These are phyloP conservation scores for Erodium maritimum DNA, from an alignment of 345 rosid species.

Conservation along the genomic window DNA sequence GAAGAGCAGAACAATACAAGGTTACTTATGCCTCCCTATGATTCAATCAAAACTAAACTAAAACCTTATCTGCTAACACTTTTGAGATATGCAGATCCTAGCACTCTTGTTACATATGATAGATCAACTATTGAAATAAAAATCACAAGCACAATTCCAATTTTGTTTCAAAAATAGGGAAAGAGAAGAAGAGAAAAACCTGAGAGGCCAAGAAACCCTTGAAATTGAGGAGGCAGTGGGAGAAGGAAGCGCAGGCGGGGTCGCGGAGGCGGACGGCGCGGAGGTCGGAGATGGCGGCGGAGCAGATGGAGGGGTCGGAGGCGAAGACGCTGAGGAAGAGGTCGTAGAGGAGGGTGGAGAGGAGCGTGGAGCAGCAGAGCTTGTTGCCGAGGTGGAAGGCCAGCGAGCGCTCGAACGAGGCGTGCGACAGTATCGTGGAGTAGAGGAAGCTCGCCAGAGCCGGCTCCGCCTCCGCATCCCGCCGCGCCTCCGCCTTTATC, in stretches of 20 bases:
- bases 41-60: too few relatives aligned
- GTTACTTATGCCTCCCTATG: too few relatives aligned
- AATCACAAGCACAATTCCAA: too few relatives aligned
- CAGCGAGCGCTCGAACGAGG: slow-evolving; percentile 78
- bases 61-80: too few relatives aligned
- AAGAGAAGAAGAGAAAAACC: slow-evolving; percentile 21
- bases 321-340: slow-evolving; percentile 77
- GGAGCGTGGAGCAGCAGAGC: slow-evolving; percentile 93
- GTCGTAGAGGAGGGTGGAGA: slow-evolving; percentile 86
- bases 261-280: slow-evolving; percentile 80
- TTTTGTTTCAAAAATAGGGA: too few relatives aligned
- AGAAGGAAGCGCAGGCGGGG: slow-evolving; percentile 91
- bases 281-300: slow-evolving; percentile 90
- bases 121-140: too few relatives aligned
- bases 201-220: slow-evolving; percentile 94
- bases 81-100: too few relatives aligned
- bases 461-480: slow-evolving; percentile 90
- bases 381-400: slow-evolving; percentile 91
- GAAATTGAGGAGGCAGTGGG: slow-evolving; percentile 93
- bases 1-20: too few relatives aligned
- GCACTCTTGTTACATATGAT: too few relatives aligned
- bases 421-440: slow-evolving; percentile 84
- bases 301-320: slow-evolving; percentile 52
- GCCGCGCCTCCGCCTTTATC: slow-evolving; percentile 81
- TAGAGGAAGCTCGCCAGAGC: slow-evolving; percentile 90